phyloP scores from a whole-genome alignment of 805 yeast species.

The Metschnikowia aberdeeniae region DNA sequence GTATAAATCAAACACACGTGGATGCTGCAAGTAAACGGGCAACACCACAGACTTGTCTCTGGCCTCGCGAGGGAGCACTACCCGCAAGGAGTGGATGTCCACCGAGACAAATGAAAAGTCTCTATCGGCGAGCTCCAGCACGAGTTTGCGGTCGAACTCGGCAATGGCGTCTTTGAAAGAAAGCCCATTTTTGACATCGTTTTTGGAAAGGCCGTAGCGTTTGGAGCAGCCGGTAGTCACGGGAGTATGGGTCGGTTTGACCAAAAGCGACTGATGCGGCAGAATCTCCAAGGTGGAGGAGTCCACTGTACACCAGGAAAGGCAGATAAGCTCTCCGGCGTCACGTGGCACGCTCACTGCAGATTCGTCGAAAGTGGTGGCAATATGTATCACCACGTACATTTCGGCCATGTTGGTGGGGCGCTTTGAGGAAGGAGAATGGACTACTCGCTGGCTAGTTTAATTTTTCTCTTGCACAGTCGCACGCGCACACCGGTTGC shows the following conservation, averaged over 20 bases:
- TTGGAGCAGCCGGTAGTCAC: constrained; percentile 56
- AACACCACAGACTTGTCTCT: constrained; percentile 67
- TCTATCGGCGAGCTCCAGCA: constrained; percentile 38
- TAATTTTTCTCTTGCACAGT: constrained; percentile 4
- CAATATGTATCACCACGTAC: constrained; percentile 57
- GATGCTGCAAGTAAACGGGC: constrained; percentile 72
- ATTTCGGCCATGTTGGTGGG: constrained; percentile 42
- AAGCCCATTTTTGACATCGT: constrained; percentile 52
- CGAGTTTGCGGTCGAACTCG: constrained; percentile 49
- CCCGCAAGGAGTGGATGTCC: constrained; percentile 68
- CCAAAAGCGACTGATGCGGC: constrained; percentile 43
- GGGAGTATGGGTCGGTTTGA: constrained; percentile 63
- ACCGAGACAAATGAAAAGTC: constrained; percentile 66
- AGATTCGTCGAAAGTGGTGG: constrained; percentile 66
- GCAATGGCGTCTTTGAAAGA: constrained; percentile 61
- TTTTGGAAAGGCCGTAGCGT: constrained; percentile 55
- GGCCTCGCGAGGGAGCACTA: constrained; percentile 77
- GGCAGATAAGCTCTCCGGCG: constrained; percentile 60
- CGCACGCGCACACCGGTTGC: constrained; percentile 1
- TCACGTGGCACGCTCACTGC: constrained; percentile 58
- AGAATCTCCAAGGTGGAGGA: constrained; percentile 44
- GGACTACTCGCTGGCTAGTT: constrained; percentile 1
- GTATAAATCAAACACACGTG: constrained; percentile 70
- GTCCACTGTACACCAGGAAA: constrained; percentile 65
- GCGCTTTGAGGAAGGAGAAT: constrained; percentile 2